phyloP scores from a whole-genome alignment of 2,329 filamentous ascomycete species.

The Aspergillus sp. region DNA sequence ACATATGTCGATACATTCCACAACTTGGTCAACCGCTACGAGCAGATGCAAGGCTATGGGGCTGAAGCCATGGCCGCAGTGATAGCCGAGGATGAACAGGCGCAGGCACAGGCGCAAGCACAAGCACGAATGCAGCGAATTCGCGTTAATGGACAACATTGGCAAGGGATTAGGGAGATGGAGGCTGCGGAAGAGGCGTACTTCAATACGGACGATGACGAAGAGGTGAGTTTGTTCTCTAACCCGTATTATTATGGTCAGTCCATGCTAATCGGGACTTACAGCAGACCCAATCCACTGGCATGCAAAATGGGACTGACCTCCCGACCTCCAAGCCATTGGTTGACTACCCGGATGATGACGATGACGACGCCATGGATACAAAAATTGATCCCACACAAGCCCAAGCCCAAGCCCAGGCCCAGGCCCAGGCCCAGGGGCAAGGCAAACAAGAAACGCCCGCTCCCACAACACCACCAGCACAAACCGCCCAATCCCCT shows the following conservation, averaged over 20 bases:
- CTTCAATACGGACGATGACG: constrained; percentile 82
- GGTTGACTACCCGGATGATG: constrained; percentile 89
- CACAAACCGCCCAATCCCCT: constrained; percentile 34
- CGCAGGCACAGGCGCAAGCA: constrained; percentile 46
- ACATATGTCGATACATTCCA: constrained; percentile 81
- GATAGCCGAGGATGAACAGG: constrained; percentile 50
- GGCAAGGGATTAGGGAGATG: constrained; percentile 69
- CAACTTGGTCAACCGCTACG: constrained; percentile 65
- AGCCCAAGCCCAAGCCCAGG: constrained; percentile 8
- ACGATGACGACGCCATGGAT: constrained; percentile 64
- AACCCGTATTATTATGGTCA: constrained; percentile 3
- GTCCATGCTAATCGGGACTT: not conserved
- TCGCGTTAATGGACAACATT: constrained; percentile 51
- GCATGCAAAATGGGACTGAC: constrained; percentile 49
- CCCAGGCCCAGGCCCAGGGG: constrained; percentile 3
- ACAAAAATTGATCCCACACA: constrained; percentile 32
- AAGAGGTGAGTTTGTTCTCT: constrained; percentile 46
- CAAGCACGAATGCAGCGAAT: constrained; percentile 30
- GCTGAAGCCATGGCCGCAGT: constrained; percentile 55
- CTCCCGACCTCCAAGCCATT: constrained; percentile 61
- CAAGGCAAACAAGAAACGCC: constrained; percentile 14
- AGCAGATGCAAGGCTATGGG: constrained; percentile 64
- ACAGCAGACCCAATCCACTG: constrained; percentile 25
- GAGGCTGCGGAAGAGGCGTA: constrained; percentile 87
- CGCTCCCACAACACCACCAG: constrained; percentile 15